Evolutionary conservation across 2,329 filamentous ascomycete genomes (phyloP).

Genomic region (Aspergillus puulaauensis): DNA sequence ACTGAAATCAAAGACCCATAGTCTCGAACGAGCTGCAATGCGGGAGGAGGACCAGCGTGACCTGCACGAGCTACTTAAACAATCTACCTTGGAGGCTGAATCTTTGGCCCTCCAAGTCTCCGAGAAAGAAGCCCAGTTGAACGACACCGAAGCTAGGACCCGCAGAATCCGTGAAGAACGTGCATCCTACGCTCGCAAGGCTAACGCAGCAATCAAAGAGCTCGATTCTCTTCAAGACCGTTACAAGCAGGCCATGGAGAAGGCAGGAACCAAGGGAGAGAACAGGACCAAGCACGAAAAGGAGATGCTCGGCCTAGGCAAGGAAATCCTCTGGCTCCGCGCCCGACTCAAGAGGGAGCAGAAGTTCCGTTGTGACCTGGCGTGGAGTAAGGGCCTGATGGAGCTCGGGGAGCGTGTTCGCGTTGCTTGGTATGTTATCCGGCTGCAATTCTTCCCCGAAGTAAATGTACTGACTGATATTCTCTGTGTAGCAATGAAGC

Average conservation of each 20-base stretch:
- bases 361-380: conserved; percentile 73
- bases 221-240: conserved; percentile 56
- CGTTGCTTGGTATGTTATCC: conserved; percentile 71
- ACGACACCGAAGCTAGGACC: conserved; percentile 58
- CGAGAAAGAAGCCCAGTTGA: conserved; percentile 67
- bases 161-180: conserved; percentile 57
- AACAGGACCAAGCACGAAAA: conserved; percentile 53
- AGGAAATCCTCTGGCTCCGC: conserved; percentile 90
- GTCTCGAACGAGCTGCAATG: conserved; percentile 52
- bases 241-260: conserved; percentile 61
- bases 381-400: conserved; percentile 84
- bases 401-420: conserved; percentile 68
- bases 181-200: conserved; percentile 39
- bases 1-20: conserved; percentile 50
- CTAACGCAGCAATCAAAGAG: conserved; percentile 41
- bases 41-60: conserved; percentile 44
- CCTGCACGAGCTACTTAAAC: conserved; percentile 48
- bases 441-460: background rate
- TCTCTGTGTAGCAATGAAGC: conserved; percentile 73
- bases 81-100: conserved; percentile 54
- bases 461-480: conserved; percentile 26
- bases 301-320: conserved; percentile 75
- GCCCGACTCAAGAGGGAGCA: conserved; percentile 78
- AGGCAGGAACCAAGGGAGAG: conserved; percentile 41
- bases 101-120: conserved; percentile 71